Evolutionary conservation across 2,329 filamentous ascomycete genomes (phyloP), one percentile per base, ranked within the genome.

Genomic region (Exophiala dermatitidis): DNA sequence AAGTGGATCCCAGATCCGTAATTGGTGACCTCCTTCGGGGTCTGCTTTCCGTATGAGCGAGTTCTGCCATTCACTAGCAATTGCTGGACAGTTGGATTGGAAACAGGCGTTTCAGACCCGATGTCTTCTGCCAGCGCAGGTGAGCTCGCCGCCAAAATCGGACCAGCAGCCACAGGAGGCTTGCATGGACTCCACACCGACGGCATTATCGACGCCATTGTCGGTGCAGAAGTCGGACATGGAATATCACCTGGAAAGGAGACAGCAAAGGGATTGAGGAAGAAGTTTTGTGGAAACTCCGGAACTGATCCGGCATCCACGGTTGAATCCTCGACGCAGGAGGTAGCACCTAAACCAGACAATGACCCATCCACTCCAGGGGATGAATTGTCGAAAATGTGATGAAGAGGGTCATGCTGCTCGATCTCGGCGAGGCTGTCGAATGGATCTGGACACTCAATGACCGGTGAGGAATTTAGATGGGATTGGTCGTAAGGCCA

Each of bases 221-320:
- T 26, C 32, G 42, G 33, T 46, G 46, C n/a, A 8, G 45, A 38
- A 19, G 29, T 43, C 9, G 52, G 37, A 38, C 55, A 62, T 12
- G 59, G 56, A 8, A 61, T 53, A 28, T 61, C 59, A 26, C 53
- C 56, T 4, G 59, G 59, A 38, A 61, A 59, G 12, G 56, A 59
- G n/a, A 61, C 59, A 2, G 56, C 59, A 33, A 61, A 61, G 5
- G 59, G 59, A 46, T 61, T 61, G 26, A 53, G 46, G 45, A 61
- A 59, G 52, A 61, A 61, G 31, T 33, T 54, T 9, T 53, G 49
- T n/a, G 59, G 50, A 50, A 60, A 57, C 12, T 30, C 40, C 19
- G 50, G 44, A 45, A 29, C 38, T 8, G 43, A 8, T 29, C 26
- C 48, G 52, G 33, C 42, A 8, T 10, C 31, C 19, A 46, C 48